phyloP scores from a whole-genome alignment of 2,329 filamentous ascomycete species.

The Nemania serpens region DNA sequence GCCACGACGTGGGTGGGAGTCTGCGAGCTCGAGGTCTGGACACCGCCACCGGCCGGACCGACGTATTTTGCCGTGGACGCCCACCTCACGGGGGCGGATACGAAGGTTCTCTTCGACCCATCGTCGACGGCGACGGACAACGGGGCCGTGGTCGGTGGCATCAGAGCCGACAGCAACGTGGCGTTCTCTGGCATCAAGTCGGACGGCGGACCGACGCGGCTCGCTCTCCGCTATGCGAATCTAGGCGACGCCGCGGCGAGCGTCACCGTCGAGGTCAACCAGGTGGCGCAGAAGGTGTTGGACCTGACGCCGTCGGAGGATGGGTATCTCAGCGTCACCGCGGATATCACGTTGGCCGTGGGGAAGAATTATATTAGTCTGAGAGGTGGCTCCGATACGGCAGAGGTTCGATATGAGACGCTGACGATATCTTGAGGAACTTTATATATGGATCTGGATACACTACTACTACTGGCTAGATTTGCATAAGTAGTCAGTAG shows the following conservation, averaged over 20 bases:
- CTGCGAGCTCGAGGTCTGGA: constrained; percentile 44
- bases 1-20: constrained; percentile 37
- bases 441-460: neutral
- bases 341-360: constrained; percentile 28
- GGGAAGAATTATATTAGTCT: constrained; percentile 40
- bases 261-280: constrained; percentile 37
- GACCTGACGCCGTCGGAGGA: constrained; percentile 28
- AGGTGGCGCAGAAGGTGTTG: constrained; percentile 26
- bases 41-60: constrained; percentile 30
- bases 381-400: constrained; percentile 30
- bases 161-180: constrained; percentile 34
- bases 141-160: constrained; percentile 35
- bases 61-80: constrained; percentile 38
- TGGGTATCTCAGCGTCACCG: constrained; percentile 24
- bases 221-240: constrained; percentile 36
- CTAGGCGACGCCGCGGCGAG: constrained; percentile 22
- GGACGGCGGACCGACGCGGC: constrained; percentile 16
- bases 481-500: too few species aligned
- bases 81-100: constrained; percentile 35
- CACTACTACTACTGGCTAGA: too few species aligned
- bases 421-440: constrained; percentile 23
- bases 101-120: constrained; percentile 34
- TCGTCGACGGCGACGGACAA: constrained; percentile 31
- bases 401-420: constrained; percentile 33
- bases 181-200: constrained; percentile 39